A percentile compares a stretch with the other conserved stretches of the same genome.
Evolutionary conservation across 495 filamentous ascomycete species (phyloP).

Genomic region (Thermochaetoides thermophila): DNA sequence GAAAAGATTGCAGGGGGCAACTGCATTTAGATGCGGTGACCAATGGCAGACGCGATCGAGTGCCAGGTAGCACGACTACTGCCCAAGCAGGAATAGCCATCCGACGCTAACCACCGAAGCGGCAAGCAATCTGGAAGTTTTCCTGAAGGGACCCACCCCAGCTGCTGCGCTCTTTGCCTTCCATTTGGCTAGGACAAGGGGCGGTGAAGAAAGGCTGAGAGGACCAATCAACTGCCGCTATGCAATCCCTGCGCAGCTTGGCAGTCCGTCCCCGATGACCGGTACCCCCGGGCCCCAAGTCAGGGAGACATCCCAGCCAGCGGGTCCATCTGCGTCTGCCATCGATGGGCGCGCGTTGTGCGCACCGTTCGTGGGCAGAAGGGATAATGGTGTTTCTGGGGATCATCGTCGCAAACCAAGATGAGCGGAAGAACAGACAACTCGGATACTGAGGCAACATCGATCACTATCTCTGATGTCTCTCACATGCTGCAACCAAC

Average conservation of each 20-base stretch:
- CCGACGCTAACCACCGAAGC: slow-evolving; percentile 29
- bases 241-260: slow-evolving; percentile 1
- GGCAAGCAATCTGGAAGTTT: slow-evolving; percentile 7
- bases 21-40: slow-evolving; percentile 29
- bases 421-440: too few relatives aligned
- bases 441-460: too few relatives aligned
- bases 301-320: too few relatives aligned
- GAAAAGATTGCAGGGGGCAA: too few relatives aligned
- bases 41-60: slow-evolving; percentile 22
- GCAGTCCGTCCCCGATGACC: slow-evolving; percentile 2
- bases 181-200: slow-evolving; percentile 16
- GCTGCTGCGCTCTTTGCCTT: slow-evolving; percentile 7
- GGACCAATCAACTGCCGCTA: slow-evolving; percentile 3
- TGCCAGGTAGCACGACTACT: slow-evolving; percentile 21
- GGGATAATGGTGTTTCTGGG: too few relatives aligned
- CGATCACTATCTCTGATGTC: too few relatives aligned
- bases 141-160: slow-evolving; percentile 5
- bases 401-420: too few relatives aligned
- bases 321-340: too few relatives aligned
- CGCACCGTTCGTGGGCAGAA: too few relatives aligned
- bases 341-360: too few relatives aligned
- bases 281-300: slow-evolving; percentile 3
- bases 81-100: slow-evolving; percentile 29
- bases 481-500: too few relatives aligned
- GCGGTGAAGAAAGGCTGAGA: slow-evolving; percentile 18